A percentile compares a stretch with the other conserved stretches of the same genome.
phyloP scores from a whole-genome alignment of 495 filamentous ascomycete species.

The Aspergillus sparsus region DNA sequence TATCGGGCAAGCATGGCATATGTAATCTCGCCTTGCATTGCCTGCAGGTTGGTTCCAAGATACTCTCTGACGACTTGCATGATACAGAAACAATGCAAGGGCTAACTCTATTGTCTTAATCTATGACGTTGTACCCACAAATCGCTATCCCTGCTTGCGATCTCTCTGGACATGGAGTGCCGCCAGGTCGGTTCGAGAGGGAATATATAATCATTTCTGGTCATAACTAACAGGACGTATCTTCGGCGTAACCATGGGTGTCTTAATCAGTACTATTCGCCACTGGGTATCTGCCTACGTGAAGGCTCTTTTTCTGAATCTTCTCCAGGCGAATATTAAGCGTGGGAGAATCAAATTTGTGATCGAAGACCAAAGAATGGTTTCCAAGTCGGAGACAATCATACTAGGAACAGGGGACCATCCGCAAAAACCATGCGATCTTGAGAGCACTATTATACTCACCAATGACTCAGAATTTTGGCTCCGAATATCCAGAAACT shows the following conservation, averaged over 20 bases:
- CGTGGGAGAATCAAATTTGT: neutral
- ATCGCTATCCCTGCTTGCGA: too few species aligned
- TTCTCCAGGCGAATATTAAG: neutral
- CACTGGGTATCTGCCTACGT: neutral
- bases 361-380: neutral
- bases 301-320: neutral
- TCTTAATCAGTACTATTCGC: neutral
- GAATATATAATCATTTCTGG: too few species aligned
- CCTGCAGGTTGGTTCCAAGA: too few species aligned
- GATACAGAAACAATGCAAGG: too few species aligned
- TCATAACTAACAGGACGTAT: neutral
- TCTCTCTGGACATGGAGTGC: too few species aligned
- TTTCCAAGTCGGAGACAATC: too few species aligned
- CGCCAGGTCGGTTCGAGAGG: too few species aligned
- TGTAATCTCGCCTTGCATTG: too few species aligned
- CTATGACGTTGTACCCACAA: too few species aligned
- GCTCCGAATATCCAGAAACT: neutral
- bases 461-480: neutral
- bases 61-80: too few species aligned
- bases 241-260: neutral
- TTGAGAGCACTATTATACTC: neutral
- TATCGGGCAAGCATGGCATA: too few species aligned
- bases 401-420: neutral
- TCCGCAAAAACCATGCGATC: neutral
- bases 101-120: too few species aligned